A percentile compares a stretch with the other conserved stretches of the same genome.
These are phyloP conservation scores for Diaporthe destruens DNA, from an alignment of 2,329 filamentous ascomycete species.

Conservation along the genomic window DNA sequence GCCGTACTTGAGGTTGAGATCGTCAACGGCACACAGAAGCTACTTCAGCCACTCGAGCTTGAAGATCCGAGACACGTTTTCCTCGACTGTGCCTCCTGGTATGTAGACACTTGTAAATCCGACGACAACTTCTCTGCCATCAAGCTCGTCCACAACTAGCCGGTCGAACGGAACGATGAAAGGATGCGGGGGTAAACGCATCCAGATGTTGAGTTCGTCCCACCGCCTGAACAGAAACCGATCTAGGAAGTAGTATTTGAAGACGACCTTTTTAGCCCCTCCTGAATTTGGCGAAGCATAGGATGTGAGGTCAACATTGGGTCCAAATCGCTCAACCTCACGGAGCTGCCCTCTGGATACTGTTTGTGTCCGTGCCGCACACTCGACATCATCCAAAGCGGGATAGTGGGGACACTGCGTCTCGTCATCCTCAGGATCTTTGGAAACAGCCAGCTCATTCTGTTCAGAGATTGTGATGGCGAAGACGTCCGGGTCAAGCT, in stretches of 20 bases:
- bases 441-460: not conserved
- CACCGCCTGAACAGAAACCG: conserved; percentile 43
- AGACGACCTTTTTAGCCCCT: conserved; percentile 43
- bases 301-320: conserved; percentile 40
- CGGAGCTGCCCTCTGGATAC: conserved; percentile 33
- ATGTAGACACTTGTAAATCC: conserved; percentile 49
- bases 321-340: conserved; percentile 40
- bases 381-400: not conserved
- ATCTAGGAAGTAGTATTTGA: conserved; percentile 50
- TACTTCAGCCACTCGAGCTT: conserved; percentile 53
- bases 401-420: conserved; percentile 4
- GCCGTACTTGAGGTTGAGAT: conserved; percentile 52
- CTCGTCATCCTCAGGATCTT: not conserved
- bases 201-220: conserved; percentile 53
- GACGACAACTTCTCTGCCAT: conserved; percentile 43
- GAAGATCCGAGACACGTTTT: conserved; percentile 49
- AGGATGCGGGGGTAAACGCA: conserved; percentile 51
- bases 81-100: conserved; percentile 51
- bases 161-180: conserved; percentile 52
- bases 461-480: conserved; percentile 7
- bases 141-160: conserved; percentile 51
- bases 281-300: not conserved
- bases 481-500: conserved; percentile 5
- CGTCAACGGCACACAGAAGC: conserved; percentile 52
- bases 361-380: not conserved